Percentiles rank a stretch among this genome's conserved stretches.
These are phyloP conservation scores for Linum tenue DNA, from an alignment of 345 rosid genomes.

Conservation along the genomic window DNA sequence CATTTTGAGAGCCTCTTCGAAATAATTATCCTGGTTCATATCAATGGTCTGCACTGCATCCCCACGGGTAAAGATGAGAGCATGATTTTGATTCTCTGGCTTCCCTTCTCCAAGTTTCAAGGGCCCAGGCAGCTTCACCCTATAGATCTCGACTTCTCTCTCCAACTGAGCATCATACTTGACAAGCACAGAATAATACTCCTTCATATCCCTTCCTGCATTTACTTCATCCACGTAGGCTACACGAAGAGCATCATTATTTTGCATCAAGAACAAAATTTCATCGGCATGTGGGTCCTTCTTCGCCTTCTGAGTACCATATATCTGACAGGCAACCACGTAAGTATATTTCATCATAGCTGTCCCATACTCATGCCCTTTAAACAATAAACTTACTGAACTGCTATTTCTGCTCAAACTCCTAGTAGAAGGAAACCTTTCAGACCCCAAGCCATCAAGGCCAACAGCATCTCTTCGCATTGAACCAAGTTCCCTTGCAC, in stretches of 20 bases:
- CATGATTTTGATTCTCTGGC: constrained; percentile 96
- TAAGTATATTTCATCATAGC: constrained; percentile 84
- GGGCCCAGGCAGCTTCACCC: constrained; percentile 81
- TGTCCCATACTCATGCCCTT: constrained; percentile 73
- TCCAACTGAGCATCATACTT: constrained; percentile 63
- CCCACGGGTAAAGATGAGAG: constrained; percentile 85
- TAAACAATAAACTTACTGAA: constrained; percentile 55
- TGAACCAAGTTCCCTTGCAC: constrained; percentile 40
- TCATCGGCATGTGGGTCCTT: constrained; percentile 73
- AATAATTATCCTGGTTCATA: constrained; percentile 93
- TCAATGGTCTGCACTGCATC: constrained; percentile 93
- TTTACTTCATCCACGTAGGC: constrained; percentile 78
- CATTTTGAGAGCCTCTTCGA: constrained; percentile 90
- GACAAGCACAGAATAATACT: constrained; percentile 74
- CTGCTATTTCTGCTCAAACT: constrained; percentile 41
- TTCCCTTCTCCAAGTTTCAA: constrained; percentile 90
- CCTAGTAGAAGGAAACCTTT: constrained; percentile 20
- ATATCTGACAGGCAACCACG: constrained; percentile 75
- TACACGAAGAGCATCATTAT: constrained; percentile 75
- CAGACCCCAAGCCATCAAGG: constrained; percentile 17
- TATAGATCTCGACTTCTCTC: constrained; percentile 78
- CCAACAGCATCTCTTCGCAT: constrained; percentile 14
- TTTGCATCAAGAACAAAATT: constrained; percentile 58
- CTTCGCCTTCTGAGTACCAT: constrained; percentile 67
- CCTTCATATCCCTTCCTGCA: constrained; percentile 44